Conservation (phyloP, 2,329 filamentous ascomycete species). For the Drechslerella coelobrocha region DNA sequence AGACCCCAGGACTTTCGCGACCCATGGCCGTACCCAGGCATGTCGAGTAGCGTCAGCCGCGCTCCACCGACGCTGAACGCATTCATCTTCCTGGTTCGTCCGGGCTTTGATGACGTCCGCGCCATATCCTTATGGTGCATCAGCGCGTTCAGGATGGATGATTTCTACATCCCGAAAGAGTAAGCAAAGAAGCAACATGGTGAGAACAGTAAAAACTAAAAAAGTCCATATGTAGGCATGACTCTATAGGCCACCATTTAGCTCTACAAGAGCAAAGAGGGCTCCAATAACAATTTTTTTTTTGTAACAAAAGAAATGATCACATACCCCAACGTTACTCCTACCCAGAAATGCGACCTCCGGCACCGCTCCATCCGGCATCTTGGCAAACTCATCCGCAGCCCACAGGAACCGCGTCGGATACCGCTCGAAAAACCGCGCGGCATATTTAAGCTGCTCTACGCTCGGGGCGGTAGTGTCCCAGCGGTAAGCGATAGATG, state of each 20-base stretch:
- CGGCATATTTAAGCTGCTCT: slow-evolving; percentile 60
- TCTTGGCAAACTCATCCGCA: slow-evolving; percentile 67
- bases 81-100: slow-evolving; percentile 71
- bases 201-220: too few relatives aligned
- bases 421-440: slow-evolving; percentile 61
- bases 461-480: slow-evolving; percentile 61
- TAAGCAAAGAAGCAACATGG: too few relatives aligned
- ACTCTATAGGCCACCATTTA: neutral
- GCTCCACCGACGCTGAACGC: slow-evolving; percentile 67
- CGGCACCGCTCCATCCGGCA: slow-evolving; percentile 61
- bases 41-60: slow-evolving; percentile 69
- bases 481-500: slow-evolving; percentile 60
- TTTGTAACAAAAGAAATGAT: too few relatives aligned
- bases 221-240: neutral
- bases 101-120: slow-evolving; percentile 67
- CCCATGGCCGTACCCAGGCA: slow-evolving; percentile 73
- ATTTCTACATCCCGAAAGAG: too few relatives aligned
- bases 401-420: slow-evolving; percentile 68
- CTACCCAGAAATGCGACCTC: slow-evolving; percentile 69
- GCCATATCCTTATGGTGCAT: slow-evolving; percentile 63
- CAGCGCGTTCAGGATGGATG: slow-evolving; percentile 70
- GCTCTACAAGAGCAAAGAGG: too few relatives aligned
- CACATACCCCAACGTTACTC: slow-evolving; percentile 68
- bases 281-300: too few relatives aligned
- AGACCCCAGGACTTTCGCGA: slow-evolving; percentile 69